Percentiles rank a stretch among this genome's conserved stretches.
These are phyloP conservation scores for Diospyros lotus DNA, from an alignment of 148 eudicot species.

Conservation along the genomic window DNA sequence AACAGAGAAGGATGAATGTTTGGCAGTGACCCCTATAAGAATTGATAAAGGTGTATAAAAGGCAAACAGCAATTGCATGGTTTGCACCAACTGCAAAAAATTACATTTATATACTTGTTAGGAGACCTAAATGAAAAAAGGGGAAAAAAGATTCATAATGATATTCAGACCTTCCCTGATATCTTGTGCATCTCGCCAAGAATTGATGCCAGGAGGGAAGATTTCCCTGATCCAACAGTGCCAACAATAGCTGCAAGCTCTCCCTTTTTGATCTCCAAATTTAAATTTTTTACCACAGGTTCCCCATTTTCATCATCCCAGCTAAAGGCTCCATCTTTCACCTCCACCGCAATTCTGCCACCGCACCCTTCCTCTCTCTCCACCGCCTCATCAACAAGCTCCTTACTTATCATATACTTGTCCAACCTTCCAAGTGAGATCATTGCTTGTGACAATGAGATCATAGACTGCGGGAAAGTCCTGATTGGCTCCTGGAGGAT, in stretches of 20 bases:
- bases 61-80: background rate
- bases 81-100: background rate
- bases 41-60: too few species aligned
- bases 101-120: background rate
- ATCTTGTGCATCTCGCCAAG: conserved; percentile 93
- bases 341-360: conserved; percentile 52
- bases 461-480: conserved; percentile 91
- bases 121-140: background rate
- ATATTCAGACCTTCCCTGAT: conserved; percentile 62
- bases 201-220: conserved; percentile 72
- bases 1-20: too few species aligned
- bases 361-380: conserved; percentile 54
- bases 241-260: conserved; percentile 89
- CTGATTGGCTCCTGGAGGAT: conserved; percentile 87
- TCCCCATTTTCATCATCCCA: conserved; percentile 85
- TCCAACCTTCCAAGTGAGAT: conserved; percentile 75
- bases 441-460: conserved; percentile 85
- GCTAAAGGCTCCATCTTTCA: conserved; percentile 61
- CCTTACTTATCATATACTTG: conserved; percentile 66
- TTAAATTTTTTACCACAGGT: conserved; percentile 41
- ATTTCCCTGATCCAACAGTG: conserved; percentile 92
- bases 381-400: conserved; percentile 55
- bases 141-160: background rate
- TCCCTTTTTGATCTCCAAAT: conserved; percentile 61
- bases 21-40: too few species aligned